A percentile compares a stretch with the other conserved stretches of the same genome.
Evolutionary conservation across 2,329 filamentous ascomycete species (phyloP).

Genomic region (Pseudofabraea citricarpa): DNA sequence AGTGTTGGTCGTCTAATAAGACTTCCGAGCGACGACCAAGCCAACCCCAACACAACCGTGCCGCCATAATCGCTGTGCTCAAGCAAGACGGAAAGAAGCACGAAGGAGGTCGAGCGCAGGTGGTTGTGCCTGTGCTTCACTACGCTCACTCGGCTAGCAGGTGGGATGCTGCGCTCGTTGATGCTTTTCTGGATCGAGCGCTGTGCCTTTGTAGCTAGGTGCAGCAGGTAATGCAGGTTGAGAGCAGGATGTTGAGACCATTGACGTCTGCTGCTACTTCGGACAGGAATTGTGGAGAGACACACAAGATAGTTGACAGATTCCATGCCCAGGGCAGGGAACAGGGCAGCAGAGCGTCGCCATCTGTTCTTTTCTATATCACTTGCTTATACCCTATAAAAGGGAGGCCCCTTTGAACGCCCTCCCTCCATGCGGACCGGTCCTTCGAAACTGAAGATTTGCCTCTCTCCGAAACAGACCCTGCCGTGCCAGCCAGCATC

Average conservation of each 20-base stretch:
- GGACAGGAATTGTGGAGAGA: conserved; percentile 4
- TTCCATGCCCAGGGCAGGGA: conserved; percentile 3
- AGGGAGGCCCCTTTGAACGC: conserved; percentile 2
- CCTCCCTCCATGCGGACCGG: conserved; percentile 1
- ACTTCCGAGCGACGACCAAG: too few species aligned
- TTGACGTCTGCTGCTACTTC: conserved; percentile 4
- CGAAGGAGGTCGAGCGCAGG: background rate
- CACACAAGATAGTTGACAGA: conserved; percentile 3
- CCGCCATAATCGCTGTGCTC: background rate
- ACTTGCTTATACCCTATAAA: conserved; percentile 5
- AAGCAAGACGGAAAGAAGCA: background rate
- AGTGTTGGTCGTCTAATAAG: too few species aligned
- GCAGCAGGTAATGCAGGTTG: conserved; percentile 5
- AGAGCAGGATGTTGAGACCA: conserved; percentile 1
- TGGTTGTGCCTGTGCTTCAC: background rate
- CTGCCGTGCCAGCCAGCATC: too few species aligned
- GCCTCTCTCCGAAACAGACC: background rate
- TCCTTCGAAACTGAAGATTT: background rate
- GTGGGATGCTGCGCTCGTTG: too few species aligned
- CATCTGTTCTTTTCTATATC: conserved; percentile 4
- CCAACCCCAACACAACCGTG: too few species aligned
- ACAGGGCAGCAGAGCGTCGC: conserved; percentile 2
- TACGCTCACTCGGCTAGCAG: too few species aligned
- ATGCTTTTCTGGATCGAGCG: too few species aligned
- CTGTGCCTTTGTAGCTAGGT: background rate